Percentiles rank a stretch among this genome's conserved stretches.
These are phyloP conservation scores for Podila epicladia DNA, from an alignment of 192 early-diverging fungal species.

Conservation along the genomic window DNA sequence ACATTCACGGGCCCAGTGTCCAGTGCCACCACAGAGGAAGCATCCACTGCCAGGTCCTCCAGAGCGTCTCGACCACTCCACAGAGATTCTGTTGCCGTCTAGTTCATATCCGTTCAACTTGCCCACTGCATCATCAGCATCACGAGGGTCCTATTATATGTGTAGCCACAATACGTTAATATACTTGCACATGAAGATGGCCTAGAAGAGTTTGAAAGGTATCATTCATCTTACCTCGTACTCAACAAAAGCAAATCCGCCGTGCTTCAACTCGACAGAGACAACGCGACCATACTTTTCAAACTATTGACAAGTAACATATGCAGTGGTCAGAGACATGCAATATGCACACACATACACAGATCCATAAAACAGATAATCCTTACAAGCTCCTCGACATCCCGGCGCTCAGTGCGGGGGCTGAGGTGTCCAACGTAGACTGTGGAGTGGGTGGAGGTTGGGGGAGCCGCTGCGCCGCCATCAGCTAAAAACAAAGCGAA, in stretches of 20 bases:
- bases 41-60: conserved; percentile 62
- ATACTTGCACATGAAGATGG: background rate
- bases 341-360: background rate
- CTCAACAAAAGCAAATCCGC: conserved; percentile 65
- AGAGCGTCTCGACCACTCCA: conserved; percentile 61
- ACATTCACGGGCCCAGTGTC: conserved; percentile 66
- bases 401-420: conserved; percentile 57
- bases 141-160: conserved; percentile 53
- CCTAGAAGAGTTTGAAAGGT: background rate
- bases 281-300: conserved; percentile 61
- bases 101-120: conserved; percentile 62
- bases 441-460: conserved; percentile 34
- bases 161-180: background rate
- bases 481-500: background rate
- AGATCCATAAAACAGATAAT: no score
- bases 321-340: background rate
- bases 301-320: conserved; percentile 39
- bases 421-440: conserved; percentile 65
- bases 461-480: conserved; percentile 22
- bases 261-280: conserved; percentile 62
- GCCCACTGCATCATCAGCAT: conserved; percentile 62
- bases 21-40: conserved; percentile 61
- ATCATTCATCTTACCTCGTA: conserved; percentile 50
- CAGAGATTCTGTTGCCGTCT: conserved; percentile 59
- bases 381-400: conserved; percentile 64